Evolutionary conservation across 2,329 filamentous ascomycete genomes (phyloP), one percentile per base, ranked within the genome.

Genomic region (Conoideocrella luteorostrata): DNA sequence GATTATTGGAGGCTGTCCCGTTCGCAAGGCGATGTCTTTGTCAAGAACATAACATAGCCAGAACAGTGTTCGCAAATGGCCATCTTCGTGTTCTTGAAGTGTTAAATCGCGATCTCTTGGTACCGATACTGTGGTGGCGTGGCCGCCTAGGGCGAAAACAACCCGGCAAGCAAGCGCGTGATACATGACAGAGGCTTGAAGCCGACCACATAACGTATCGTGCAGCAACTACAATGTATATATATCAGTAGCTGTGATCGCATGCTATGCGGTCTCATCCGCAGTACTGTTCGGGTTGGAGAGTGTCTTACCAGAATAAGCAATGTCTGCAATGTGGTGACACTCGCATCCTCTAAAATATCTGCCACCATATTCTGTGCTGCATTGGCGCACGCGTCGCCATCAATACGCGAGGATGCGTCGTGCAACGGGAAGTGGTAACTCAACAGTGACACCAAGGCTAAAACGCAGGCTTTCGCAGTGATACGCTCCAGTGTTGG

Each of bases 11-110:
- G 74, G 74, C 38, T 75, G 73, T 0, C 74, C 73, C 0, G 69
- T 74, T 4, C 75, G 67, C 0, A 80, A 59, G 0, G 72, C 62
- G 11, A 78, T 63, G n/a, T 79, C 75, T 47, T 77, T 79, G 50
- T 80, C 76, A 9, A 76, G 56, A 2, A 63, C 63, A 45, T 77
- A 79, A 48, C 69, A 70, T 5, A 78, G 50, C 75, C 77, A 80
- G 51, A 80, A 80, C 0, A 78, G 43, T 23, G 59, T 52, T 3
- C 69, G 62, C 0, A 68, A 48, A 23, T 69, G 62, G 7, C 57
- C 54, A 30, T 56, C 52, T 35, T 57, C 52, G 2, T 61, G 60
- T 35, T 60, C 57, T 7, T 50, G 26, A 0, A 44, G 15, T 5
- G 51, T 57, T 2, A 56, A 33, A 2, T 44, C 45, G 2, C 44